Evolutionary conservation across 2,329 filamentous ascomycete species (phyloP).

Genomic region (Plectosphaerella sp.): DNA sequence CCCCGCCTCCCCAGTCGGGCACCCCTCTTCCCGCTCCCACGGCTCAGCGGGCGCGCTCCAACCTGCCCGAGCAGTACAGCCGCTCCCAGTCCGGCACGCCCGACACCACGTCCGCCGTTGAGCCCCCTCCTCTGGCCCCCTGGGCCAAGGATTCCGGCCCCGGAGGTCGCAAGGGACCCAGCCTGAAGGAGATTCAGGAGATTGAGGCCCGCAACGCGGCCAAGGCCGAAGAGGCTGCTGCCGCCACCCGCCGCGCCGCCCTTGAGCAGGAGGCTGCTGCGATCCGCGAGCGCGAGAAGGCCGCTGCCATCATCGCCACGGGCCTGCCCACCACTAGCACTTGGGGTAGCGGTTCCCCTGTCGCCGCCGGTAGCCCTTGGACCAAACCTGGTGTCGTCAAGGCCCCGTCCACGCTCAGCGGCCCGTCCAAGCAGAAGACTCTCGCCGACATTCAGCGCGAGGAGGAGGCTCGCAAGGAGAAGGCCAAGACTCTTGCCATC

Average conservation of each 20-base stretch:
- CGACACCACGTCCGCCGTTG: constrained; percentile 38
- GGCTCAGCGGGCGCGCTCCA: constrained; percentile 78
- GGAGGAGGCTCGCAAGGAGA: constrained; percentile 86
- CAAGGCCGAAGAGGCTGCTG: constrained; percentile 77
- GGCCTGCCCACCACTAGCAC: constrained; percentile 85
- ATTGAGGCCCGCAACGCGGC: constrained; percentile 90
- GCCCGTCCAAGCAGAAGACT: constrained; percentile 70
- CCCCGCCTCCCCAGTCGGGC: constrained; percentile 66
- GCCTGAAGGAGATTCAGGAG: constrained; percentile 94
- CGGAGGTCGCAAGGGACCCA: constrained; percentile 74
- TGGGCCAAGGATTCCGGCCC: constrained; percentile 86
- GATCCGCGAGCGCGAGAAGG: constrained; percentile 56
- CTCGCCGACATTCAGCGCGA: constrained; percentile 95
- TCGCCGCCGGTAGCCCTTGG: constrained; percentile 61
- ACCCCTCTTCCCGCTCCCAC: constrained; percentile 86
- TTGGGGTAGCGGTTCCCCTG: constrained; percentile 78
- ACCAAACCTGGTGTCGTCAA: constrained; percentile 55
- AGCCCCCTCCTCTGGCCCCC: constrained; percentile 74
- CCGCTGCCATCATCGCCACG: constrained; percentile 53
- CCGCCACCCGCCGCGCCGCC: constrained; percentile 69
- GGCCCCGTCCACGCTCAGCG: constrained; percentile 19
- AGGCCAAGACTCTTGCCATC: constrained; percentile 48
- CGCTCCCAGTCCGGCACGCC: constrained; percentile 78
- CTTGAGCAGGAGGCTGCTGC: constrained; percentile 73
- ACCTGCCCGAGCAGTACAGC: constrained; percentile 70